These are phyloP conservation scores for thale cress (Arabidopsis thaliana) DNA, from an alignment of 345 rosid genomes.

Conservation along the genomic window DNA sequence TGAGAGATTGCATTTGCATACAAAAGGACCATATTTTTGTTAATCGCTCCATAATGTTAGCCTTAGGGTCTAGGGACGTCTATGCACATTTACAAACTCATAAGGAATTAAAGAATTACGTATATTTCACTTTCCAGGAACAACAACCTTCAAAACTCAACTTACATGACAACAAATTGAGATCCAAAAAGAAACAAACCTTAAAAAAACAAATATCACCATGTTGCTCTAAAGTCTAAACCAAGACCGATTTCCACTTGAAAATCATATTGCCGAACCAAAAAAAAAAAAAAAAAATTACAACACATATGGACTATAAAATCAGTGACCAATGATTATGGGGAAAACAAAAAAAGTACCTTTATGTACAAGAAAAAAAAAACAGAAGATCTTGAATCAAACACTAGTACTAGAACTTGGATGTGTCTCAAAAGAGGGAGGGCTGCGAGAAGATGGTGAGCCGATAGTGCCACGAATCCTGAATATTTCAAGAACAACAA, in stretches of 20 bases:
- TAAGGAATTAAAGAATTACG: neutral
- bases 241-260: neutral
- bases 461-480: constrained; percentile 53
- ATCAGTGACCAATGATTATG: constrained; percentile 15
- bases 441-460: constrained; percentile 41
- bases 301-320: constrained; percentile 1
- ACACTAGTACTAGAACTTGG: constrained; percentile 41
- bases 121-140: neutral
- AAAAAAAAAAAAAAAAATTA: neutral
- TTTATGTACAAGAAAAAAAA: constrained; percentile 33
- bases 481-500: constrained; percentile 61
- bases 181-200: constrained; percentile 4
- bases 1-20: no score
- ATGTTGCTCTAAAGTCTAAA: neutral
- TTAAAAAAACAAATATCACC: constrained; percentile 6
- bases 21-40: no score
- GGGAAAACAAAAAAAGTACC: neutral
- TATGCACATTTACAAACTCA: neutral
- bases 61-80: no score
- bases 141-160: constrained; percentile 14
- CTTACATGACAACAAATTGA: constrained; percentile 25
- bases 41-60: no score
- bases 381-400: constrained; percentile 32
- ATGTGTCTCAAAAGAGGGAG: constrained; percentile 73
- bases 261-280: neutral